phyloP scores from a whole-genome alignment of 495 filamentous ascomycete species.

The Xylaria intraflava region DNA sequence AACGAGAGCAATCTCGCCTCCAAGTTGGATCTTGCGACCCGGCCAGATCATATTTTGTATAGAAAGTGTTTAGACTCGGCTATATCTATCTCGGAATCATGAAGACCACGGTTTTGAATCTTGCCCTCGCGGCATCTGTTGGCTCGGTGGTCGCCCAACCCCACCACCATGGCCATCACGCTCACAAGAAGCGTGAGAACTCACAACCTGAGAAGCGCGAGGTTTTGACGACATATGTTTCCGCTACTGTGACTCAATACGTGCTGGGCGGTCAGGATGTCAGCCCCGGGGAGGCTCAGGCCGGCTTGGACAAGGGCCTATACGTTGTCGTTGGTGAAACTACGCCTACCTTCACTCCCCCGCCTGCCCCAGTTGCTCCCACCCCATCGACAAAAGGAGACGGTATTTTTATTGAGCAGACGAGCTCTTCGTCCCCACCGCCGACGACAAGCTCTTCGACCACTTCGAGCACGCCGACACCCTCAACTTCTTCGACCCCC shows the following conservation, averaged over 20 bases:
- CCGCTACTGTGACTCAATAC: slow-evolving; percentile 54
- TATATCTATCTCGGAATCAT: slow-evolving; percentile 30
- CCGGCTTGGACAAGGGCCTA: slow-evolving; percentile 52
- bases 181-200: slow-evolving; percentile 29
- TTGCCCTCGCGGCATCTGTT: slow-evolving; percentile 44
- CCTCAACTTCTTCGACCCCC: slow-evolving; percentile 20
- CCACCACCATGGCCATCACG: slow-evolving; percentile 36
- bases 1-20: slow-evolving; percentile 7
- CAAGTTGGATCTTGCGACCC: not conserved
- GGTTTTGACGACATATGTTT: slow-evolving; percentile 31
- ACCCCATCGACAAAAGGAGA: slow-evolving; percentile 25
- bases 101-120: slow-evolving; percentile 37
- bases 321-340: slow-evolving; percentile 45
- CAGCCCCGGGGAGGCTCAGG: slow-evolving; percentile 49
- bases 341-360: slow-evolving; percentile 36
- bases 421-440: slow-evolving; percentile 19
- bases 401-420: slow-evolving; percentile 25
- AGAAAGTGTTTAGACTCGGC: slow-evolving; percentile 10
- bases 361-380: slow-evolving; percentile 26
- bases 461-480: slow-evolving; percentile 1
- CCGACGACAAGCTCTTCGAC: slow-evolving; percentile 16
- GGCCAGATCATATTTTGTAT: not conserved
- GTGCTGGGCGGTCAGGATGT: slow-evolving; percentile 52
- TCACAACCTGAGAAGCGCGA: slow-evolving; percentile 39
- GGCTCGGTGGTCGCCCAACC: slow-evolving; percentile 38